These are phyloP conservation scores for Nannochloris sp. DNA, from an alignment of 139 green algal species.

Conservation along the genomic window DNA sequence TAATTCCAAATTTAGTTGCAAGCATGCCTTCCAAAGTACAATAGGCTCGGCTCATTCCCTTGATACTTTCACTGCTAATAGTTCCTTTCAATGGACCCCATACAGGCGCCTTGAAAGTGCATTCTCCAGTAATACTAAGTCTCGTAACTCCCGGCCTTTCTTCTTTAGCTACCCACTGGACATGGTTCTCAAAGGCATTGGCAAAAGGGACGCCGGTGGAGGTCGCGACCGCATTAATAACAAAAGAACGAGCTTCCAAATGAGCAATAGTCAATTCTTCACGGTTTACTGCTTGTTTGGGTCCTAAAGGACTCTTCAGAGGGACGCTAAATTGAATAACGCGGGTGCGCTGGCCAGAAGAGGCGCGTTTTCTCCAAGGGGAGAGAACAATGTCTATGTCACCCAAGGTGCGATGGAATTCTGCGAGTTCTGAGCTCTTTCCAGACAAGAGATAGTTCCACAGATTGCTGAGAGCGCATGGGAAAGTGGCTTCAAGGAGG, in stretches of 20 bases:
- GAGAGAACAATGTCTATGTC: conserved; percentile 5
- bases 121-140: conserved; percentile 12
- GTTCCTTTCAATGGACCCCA: conserved; percentile 27
- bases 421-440: neutral
- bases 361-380: conserved; percentile 7
- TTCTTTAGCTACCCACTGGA: conserved; percentile 17
- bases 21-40: conserved; percentile 9
- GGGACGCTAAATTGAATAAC: conserved; percentile 17
- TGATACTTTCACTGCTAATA: conserved; percentile 19
- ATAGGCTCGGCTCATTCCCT: conserved; percentile 26
- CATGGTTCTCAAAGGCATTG: conserved; percentile 21
- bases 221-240: neutral
- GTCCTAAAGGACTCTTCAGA: conserved; percentile 19
- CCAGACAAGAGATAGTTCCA: conserved; percentile 15
- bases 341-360: neutral
- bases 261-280: neutral
- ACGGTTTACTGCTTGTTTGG: conserved; percentile 18
- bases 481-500: conserved; percentile 12
- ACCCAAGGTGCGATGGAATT: conserved; percentile 17
- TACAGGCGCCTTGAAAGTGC: conserved; percentile 19
- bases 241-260: conserved; percentile 3
- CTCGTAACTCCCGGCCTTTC: neutral
- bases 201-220: conserved; percentile 29
- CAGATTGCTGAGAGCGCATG: neutral
- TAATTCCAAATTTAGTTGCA: conserved; percentile 1